Evolutionary conservation across 768 basidiomycete genomes (phyloP).

Genomic region (Trametes punicea): DNA sequence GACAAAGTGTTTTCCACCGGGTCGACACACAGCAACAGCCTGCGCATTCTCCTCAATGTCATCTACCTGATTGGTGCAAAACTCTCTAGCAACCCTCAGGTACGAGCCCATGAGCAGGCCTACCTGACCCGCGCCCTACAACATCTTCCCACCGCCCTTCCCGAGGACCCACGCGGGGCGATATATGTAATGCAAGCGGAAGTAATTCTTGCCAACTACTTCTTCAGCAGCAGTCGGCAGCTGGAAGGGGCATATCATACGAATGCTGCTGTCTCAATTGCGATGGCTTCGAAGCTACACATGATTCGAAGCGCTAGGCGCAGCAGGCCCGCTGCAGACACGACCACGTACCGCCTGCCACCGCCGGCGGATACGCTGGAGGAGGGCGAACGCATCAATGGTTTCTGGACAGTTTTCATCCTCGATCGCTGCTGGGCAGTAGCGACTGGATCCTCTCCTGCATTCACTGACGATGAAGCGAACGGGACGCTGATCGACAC

Average conservation of each 20-base stretch:
- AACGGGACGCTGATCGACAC: slow-evolving; percentile 35
- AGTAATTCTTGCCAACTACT: slow-evolving; percentile 62
- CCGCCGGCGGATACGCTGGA: slow-evolving; percentile 45
- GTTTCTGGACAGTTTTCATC: slow-evolving; percentile 60
- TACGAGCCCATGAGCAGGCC: slow-evolving; percentile 32
- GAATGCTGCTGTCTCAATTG: slow-evolving; percentile 41
- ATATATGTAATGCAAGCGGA: slow-evolving; percentile 35
- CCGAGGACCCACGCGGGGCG: slow-evolving; percentile 35
- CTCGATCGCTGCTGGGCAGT: slow-evolving; percentile 58
- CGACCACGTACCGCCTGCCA: slow-evolving; percentile 28
- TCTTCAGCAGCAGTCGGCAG: slow-evolving; percentile 55
- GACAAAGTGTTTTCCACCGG: slow-evolving; percentile 16
- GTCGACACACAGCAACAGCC: slow-evolving; percentile 32
- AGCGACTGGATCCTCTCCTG: slow-evolving; percentile 48
- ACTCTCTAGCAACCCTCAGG: slow-evolving; percentile 24
- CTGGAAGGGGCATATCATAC: slow-evolving; percentile 56
- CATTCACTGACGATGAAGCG: slow-evolving; percentile 55
- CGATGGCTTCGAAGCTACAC: slow-evolving; percentile 27
- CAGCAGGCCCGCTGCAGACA: slow-evolving; percentile 22
- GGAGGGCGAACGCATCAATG: slow-evolving; percentile 64
- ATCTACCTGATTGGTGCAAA: slow-evolving; percentile 33
- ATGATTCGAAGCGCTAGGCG: slow-evolving; percentile 28
- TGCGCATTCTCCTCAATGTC: slow-evolving; percentile 43
- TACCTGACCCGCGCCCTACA: slow-evolving; percentile 50
- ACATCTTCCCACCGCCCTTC: slow-evolving; percentile 40